A percentile compares a stretch with the other conserved stretches of the same genome.
Evolutionary conservation across 2,329 filamentous ascomycete species (phyloP).

Genomic region (Emmonsiellopsis sp.): DNA sequence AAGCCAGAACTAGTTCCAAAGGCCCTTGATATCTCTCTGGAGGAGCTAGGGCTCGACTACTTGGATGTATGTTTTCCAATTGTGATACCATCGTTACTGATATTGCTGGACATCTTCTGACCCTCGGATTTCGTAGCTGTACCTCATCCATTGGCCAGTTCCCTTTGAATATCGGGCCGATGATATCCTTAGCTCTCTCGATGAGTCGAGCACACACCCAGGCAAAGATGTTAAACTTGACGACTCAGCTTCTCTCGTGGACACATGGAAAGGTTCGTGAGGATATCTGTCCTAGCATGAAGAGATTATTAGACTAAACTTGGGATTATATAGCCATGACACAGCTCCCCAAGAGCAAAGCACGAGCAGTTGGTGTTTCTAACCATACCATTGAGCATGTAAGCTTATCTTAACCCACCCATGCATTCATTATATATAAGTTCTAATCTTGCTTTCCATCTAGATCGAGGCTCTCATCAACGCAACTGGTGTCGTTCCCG

Average conservation of each 20-base stretch:
- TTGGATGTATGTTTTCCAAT: slow-evolving; percentile 40
- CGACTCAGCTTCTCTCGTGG: slow-evolving; percentile 30
- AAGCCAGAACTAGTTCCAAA: slow-evolving; percentile 7
- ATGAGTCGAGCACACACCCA: slow-evolving; percentile 21
- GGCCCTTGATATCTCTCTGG: slow-evolving; percentile 13
- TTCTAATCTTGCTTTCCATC: slow-evolving; percentile 4
- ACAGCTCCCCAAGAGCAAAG: slow-evolving; percentile 34
- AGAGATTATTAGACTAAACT: neutral
- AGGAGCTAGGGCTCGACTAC: slow-evolving; percentile 20
- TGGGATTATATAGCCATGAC: slow-evolving; percentile 28
- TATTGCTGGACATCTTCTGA: slow-evolving; percentile 12
- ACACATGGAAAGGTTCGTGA: slow-evolving; percentile 34
- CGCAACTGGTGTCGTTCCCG: slow-evolving; percentile 49
- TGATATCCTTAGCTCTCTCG: slow-evolving; percentile 38
- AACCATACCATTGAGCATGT: slow-evolving; percentile 33
- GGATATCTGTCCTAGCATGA: neutral
- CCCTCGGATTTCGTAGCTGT: slow-evolving; percentile 18
- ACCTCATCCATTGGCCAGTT: slow-evolving; percentile 41
- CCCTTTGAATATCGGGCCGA: slow-evolving; percentile 27
- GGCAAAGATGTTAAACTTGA: slow-evolving; percentile 35
- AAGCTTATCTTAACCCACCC: slow-evolving; percentile 5
- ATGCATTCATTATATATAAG: neutral
- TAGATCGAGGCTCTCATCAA: slow-evolving; percentile 48
- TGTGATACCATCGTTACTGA: neutral
- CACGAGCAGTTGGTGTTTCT: slow-evolving; percentile 33